phyloP scores from a whole-genome alignment of 2,329 filamentous ascomycete genomes.

The Scortechinia acanthostroma region DNA sequence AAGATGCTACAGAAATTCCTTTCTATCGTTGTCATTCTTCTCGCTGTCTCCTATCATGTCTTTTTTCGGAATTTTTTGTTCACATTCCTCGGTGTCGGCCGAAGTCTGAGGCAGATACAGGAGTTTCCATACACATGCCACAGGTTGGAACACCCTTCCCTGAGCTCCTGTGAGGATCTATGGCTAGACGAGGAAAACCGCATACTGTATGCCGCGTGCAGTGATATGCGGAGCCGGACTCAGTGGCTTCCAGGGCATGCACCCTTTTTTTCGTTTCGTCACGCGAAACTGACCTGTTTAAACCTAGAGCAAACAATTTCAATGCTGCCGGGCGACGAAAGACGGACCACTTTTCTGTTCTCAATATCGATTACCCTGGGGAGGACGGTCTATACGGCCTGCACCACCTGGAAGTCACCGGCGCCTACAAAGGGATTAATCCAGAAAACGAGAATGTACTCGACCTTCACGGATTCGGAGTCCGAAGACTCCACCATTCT shows the following conservation, averaged over 20 bases:
- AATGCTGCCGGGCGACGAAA: neutral
- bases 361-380: slow-evolving; percentile 14
- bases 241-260: neutral
- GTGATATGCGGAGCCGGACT: slow-evolving; percentile 5
- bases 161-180: slow-evolving; percentile 18
- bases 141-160: slow-evolving; percentile 12
- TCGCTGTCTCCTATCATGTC: neutral
- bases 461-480: neutral
- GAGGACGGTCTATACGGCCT: slow-evolving; percentile 9
- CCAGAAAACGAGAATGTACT: too few species aligned
- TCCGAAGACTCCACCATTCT: too few species aligned
- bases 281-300: too few species aligned
- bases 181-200: slow-evolving; percentile 14
- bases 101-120: neutral
- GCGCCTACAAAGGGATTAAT: too few species aligned
- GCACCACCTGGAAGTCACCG: slow-evolving; percentile 7
- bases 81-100: neutral
- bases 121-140: slow-evolving; percentile 7
- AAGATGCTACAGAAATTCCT: too few species aligned
- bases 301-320: neutral
- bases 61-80: neutral
- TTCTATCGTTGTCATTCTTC: neutral
- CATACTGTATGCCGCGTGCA: slow-evolving; percentile 15
- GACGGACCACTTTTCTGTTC: slow-evolving; percentile 13
- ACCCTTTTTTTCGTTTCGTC: too few species aligned